These are phyloP conservation scores for Pholiota adiposa DNA, from an alignment of 1,284 basidiomycete genomes.

Conservation along the genomic window DNA sequence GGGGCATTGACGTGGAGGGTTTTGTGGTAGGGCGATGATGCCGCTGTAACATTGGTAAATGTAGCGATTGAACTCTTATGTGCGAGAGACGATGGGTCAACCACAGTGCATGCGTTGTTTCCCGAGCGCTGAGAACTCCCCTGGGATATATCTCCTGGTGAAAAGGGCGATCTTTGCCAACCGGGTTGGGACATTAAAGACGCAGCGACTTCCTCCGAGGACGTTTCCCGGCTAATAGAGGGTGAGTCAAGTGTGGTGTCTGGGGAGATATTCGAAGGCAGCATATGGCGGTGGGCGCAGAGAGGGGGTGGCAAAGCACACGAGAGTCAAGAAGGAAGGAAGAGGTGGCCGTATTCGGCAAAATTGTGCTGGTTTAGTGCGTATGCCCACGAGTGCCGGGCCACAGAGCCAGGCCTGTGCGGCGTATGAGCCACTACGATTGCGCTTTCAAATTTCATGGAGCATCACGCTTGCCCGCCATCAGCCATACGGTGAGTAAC, in stretches of 20 bases:
- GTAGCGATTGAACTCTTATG: slow-evolving; percentile 1
- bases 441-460: neutral
- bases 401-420: neutral
- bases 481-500: neutral
- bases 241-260: neutral
- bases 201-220: neutral
- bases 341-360: slow-evolving; percentile 10
- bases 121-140: neutral
- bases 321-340: slow-evolving; percentile 11
- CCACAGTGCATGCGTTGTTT: neutral
- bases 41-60: neutral
- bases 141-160: neutral
- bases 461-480: neutral
- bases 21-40: neutral
- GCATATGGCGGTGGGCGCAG: neutral
- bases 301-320: slow-evolving; percentile 1
- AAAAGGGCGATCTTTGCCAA: neutral
- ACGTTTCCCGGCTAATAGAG: neutral
- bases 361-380: slow-evolving; percentile 2
- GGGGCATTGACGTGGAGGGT: neutral
- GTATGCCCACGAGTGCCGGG: slow-evolving; percentile 13
- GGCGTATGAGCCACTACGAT: neutral
- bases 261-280: neutral
- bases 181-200: neutral
- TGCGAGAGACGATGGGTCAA: neutral